Evolutionary conservation across 345 rosid species (phyloP), one percentile per base, ranked within the genome.

Genomic region (Mangifera indica): DNA sequence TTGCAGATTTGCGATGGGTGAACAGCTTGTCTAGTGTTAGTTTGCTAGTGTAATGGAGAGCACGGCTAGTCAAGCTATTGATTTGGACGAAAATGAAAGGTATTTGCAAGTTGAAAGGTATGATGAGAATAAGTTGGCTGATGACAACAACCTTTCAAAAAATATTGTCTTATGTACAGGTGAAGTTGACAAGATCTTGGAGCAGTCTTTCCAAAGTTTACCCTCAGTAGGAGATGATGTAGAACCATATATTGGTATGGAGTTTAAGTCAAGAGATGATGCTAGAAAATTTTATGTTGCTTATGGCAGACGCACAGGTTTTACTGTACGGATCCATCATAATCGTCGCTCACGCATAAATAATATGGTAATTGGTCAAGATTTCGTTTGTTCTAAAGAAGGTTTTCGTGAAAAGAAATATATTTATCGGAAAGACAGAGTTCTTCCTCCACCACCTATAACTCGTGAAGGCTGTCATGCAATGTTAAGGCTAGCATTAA

Each of bases 341-440:
- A 85, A 85, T 70, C 71, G 86, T 3, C 82, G 86, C 29, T 85
- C 86, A 25, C 74, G 86, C 37, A 76, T 85, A 63, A 85, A 85
- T 67, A 85, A 85, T 55, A 56, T 61, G 56, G 84, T 85, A 22
- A 85, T 85, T 20, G 84, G 88, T 61, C 86, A 85, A 79, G 88
- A 85, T 79, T 85, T 85, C 77, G 88, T 85, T 59, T 85, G 88
- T 75, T 82, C 86, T 0, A 85, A 80, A 72, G 88, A 85, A 77
- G 86, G 88, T 1, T 85, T 78, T 66, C 88, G 88, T 17, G 88
- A 78, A 40, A 85, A 85, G 81, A 85, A 85, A 63, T 85, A 85
- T 67, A 66, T 82, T 20, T 77, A 81, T 63, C 75, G 86, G 84
- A 80, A 79, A 75, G 88, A 85, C 54, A 85, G 88, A 63, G 79